Evolutionary conservation across 2,329 filamentous ascomycete species (phyloP), one percentile per base, ranked within the genome.

Genomic region (Tolypocladium inflatum): DNA sequence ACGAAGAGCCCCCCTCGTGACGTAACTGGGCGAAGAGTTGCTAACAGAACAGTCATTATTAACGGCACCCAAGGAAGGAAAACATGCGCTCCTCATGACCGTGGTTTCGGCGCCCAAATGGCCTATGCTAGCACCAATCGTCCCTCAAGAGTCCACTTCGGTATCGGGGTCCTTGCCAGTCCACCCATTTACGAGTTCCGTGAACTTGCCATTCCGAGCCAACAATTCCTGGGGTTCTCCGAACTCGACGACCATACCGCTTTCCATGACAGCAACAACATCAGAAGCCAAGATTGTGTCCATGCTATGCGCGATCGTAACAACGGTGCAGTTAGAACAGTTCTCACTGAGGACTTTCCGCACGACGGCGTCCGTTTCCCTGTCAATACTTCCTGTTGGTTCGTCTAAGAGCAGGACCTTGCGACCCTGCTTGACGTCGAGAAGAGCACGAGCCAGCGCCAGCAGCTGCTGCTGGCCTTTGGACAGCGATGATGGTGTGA

Each of bases 361-460:
- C 42, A 45, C 42, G 42, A 45, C 11, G 21, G 21, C 42, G 11
- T 45, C 42, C 42, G 42, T 45, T 45, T 45, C 42, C 42, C 9
- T 45, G 11, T 45, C 42, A 15, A 45, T 23, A 7, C 42, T 45
- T 26, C n/a, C 11, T 15, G 42, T 45, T 15, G 42, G 9, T 15
- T 60, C 58, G 23, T 60, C 53, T 10, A 60, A 26, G 19, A 60
- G 26, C 11, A 60, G 52, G 37, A 57, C 15, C 37, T 55, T 60
- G 39, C 55, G 42, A 6, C 42, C 42, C 42, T 23, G 42, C 42
- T 45, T 37, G 11, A 42, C 30, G 10, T 30, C 51, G 37, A 57
- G 23, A 26, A 85, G 71, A 0, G 58, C 58, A 53, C 62, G 52
- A 3, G 60, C 59, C 4, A 64, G 57, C 23, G 58, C 61, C 26